A percentile compares a stretch with the other conserved stretches of the same genome.
Evolutionary conservation across 257 asterid species (phyloP).

Genomic region (Penstemon newberryi): DNA sequence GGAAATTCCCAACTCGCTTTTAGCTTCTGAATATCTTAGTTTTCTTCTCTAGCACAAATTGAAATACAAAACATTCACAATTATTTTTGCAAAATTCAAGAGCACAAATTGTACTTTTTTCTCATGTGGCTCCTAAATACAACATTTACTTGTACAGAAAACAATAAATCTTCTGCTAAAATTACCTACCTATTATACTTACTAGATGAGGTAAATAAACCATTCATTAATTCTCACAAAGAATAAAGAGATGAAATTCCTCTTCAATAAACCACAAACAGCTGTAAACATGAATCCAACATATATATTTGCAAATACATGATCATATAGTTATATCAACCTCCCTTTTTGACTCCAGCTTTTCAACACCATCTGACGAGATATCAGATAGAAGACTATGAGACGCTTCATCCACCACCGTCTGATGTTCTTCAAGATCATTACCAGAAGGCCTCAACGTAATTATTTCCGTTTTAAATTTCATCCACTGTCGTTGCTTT

Average conservation of each 20-base stretch:
- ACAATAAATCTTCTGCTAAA: too few relatives aligned
- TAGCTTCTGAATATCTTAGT: too few relatives aligned
- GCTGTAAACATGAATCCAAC: neutral
- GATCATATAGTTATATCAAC: neutral
- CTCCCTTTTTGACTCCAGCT: slow-evolving; percentile 39
- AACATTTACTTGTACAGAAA: too few relatives aligned
- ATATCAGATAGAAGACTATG: slow-evolving; percentile 35
- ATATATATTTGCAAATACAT: neutral
- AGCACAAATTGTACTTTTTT: too few relatives aligned
- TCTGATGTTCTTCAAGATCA: slow-evolving; percentile 37
- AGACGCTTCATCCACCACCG: slow-evolving; percentile 35
- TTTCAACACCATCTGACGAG: slow-evolving; percentile 15
- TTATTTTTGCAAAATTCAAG: too few relatives aligned
- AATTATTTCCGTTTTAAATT: slow-evolving; percentile 34
- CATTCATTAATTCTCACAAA: neutral
- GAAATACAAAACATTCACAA: too few relatives aligned
- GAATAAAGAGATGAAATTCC: neutral
- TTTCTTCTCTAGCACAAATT: too few relatives aligned
- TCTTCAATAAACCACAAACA: neutral
- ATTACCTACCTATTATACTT: too few relatives aligned
- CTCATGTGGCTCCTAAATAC: too few relatives aligned
- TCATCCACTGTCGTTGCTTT: slow-evolving; percentile 51
- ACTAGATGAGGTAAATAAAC: too few relatives aligned
- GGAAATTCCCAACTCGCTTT: too few relatives aligned
- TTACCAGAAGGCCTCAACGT: slow-evolving; percentile 15